These are phyloP conservation scores for Neofusicoccum sp. DNA, from an alignment of 2,329 filamentous ascomycete species.

Conservation along the genomic window DNA sequence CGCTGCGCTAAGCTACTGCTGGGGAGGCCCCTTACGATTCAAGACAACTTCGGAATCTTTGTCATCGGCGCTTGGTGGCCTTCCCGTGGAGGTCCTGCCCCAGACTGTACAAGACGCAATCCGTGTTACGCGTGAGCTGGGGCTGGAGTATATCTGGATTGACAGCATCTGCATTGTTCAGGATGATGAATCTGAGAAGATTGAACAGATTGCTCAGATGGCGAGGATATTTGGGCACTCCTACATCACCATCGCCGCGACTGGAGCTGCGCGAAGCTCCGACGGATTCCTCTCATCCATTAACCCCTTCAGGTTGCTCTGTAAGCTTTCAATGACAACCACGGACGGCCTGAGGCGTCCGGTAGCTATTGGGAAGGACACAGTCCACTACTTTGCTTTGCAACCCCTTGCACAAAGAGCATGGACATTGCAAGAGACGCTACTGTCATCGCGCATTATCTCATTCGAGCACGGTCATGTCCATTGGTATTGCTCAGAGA, in stretches of 20 bases:
- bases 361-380: not conserved
- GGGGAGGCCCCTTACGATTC: not conserved
- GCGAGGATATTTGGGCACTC: not conserved
- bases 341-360: not conserved
- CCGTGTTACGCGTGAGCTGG: not conserved
- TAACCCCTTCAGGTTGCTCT: not conserved
- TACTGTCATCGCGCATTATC: not conserved
- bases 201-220: not conserved
- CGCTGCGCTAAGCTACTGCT: not conserved
- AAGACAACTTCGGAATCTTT: not conserved
- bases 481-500: not conserved
- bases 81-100: not conserved
- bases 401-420: not conserved
- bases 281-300: not conserved
- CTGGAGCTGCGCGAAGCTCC: not conserved
- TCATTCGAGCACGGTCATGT: not conserved
- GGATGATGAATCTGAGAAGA: not conserved
- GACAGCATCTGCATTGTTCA: conserved; percentile 3
- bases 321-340: not conserved
- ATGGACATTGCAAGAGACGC: conserved; percentile 14
- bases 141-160: not conserved
- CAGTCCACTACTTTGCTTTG: rapidly evolving
- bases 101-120: not conserved
- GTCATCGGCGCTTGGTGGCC: not conserved
- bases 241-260: not conserved